phyloP scores from a whole-genome alignment of 441 rosid species.

The Pelargonium fulgidum region DNA sequence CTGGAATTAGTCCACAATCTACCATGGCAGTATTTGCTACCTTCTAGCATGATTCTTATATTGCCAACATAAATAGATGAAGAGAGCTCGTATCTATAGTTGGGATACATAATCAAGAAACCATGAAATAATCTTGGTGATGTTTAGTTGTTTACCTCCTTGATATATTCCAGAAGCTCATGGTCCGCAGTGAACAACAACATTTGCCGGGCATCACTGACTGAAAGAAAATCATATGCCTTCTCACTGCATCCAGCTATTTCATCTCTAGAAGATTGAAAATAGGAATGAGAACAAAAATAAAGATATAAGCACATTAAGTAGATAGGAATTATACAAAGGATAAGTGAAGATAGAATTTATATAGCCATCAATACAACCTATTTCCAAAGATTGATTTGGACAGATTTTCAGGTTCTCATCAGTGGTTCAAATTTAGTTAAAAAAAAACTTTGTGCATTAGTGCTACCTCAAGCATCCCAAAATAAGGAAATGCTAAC shows the following conservation, averaged over 20 bases:
- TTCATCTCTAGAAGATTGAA: slow-evolving; percentile 55
- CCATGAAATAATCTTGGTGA: not conserved
- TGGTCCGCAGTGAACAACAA: slow-evolving; percentile 66
- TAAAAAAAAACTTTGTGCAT: too few relatives aligned
- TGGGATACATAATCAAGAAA: not conserved
- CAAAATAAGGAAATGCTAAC: not conserved
- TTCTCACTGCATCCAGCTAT: slow-evolving; percentile 98
- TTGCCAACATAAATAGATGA: not conserved
- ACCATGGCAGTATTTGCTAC: not conserved
- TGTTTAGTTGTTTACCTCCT: slow-evolving; percentile 44
- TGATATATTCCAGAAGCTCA: slow-evolving; percentile 59
- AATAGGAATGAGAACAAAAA: slow-evolving; percentile 8
- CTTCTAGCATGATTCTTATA: not conserved
- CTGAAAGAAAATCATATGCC: slow-evolving; percentile 79
- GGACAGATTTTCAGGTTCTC: not conserved
- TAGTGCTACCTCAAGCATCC: too few relatives aligned
- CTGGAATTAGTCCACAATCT: not conserved
- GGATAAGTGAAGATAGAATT: not conserved
- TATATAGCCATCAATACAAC: not conserved
- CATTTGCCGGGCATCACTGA: slow-evolving; percentile 65
- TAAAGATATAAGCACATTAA: not conserved
- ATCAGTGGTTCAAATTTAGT: not conserved
- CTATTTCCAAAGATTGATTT: not conserved
- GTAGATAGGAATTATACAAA: not conserved
- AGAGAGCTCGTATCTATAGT: not conserved